These are phyloP conservation scores for Uronychia setigera DNA, from an alignment of 73 alveolate genomes.

Conservation along the genomic window DNA sequence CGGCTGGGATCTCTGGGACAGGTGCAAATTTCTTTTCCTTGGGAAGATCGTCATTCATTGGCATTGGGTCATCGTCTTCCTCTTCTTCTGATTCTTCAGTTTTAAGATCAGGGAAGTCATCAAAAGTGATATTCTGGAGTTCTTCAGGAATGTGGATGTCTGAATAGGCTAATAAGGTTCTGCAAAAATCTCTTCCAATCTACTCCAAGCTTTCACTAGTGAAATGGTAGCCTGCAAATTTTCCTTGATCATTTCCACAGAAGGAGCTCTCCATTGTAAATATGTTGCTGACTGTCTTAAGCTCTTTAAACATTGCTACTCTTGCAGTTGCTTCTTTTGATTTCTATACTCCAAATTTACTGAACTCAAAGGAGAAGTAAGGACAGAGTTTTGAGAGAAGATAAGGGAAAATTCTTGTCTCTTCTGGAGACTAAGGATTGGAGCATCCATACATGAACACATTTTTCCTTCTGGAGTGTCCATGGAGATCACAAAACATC, in stretches of 20 bases:
- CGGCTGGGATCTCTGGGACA: too few relatives aligned
- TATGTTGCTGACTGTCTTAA: slow-evolving; percentile 77
- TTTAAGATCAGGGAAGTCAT: slow-evolving; percentile 1
- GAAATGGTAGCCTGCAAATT: slow-evolving; percentile 67
- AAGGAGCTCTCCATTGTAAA: slow-evolving; percentile 95
- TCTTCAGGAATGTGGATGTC: slow-evolving; percentile 40
- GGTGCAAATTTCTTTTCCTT: too few relatives aligned
- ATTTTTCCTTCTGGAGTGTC: slow-evolving; percentile 94
- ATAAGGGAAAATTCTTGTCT: slow-evolving; percentile 88
- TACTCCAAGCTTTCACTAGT: slow-evolving; percentile 70
- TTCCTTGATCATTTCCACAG: slow-evolving; percentile 93
- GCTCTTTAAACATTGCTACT: slow-evolving; percentile 90
- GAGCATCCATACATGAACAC: slow-evolving; percentile 93
- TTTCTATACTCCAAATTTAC: slow-evolving; percentile 84
- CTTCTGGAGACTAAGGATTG: slow-evolving; percentile 67
- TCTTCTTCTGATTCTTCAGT: slow-evolving; percentile 11
- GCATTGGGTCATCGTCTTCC: slow-evolving; percentile 31
- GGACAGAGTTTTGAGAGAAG: slow-evolving; percentile 82
- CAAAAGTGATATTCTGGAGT: slow-evolving; percentile 15
- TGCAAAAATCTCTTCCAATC: slow-evolving; percentile 87
- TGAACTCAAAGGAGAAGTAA: slow-evolving; percentile 70
- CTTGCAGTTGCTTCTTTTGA: slow-evolving; percentile 95
- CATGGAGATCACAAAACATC: slow-evolving; percentile 93
- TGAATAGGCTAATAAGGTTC: slow-evolving; percentile 62
- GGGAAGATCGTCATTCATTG: too few relatives aligned